Evolutionary conservation across 2,329 filamentous ascomycete genomes (phyloP), one percentile per base, ranked within the genome.

Genomic region (Aspergillus vadensis): DNA sequence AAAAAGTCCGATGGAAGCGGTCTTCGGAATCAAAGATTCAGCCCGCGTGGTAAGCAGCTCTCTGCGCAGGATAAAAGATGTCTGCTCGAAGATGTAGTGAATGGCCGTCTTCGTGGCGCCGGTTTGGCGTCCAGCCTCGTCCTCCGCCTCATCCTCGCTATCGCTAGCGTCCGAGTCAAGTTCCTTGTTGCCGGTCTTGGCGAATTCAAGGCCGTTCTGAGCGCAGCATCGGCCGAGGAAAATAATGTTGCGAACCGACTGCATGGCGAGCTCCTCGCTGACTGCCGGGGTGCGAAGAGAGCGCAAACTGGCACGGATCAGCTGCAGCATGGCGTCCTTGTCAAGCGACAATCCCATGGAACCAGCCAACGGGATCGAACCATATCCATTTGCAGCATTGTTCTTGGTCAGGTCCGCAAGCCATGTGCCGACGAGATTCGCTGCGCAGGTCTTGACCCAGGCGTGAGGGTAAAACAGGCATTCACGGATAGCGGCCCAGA

Each of bases 201-300:
- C 74, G 10, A 77, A 78, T 17, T 80, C 80, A 69, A 69, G 69
- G 12, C 81, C 79, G 64, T 88, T 91, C 36, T 83, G 83, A 14
- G 83, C 83, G 60, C 85, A 85, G 70, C 80, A 88, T 62, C 83
- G 86, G 44, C 88, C 91, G 0, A 99, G 81, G 80, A 96, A 96
- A 39, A 94, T 83, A 38, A 97, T 81, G 64, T 97, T 92, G 65
- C 92, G 90, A 4, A 91, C 86, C 12, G 88, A 88, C 72, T 96
- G 91, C 44, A 86, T 83, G 1, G 91, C 91, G n/a, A 98, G 81
- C 9, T 87, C 83, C 69, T 95, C 89, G 15, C 88, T 87, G 7
- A 94, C 75, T 55, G 84, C 85, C 0, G 84, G 82, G 0, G 85
- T 85, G 51, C 86, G 86, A 48, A 97, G 78, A 50, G 82, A 82